These are phyloP conservation scores for Syzygium malaccense DNA, from an alignment of 441 rosid genomes.

Conservation along the genomic window DNA sequence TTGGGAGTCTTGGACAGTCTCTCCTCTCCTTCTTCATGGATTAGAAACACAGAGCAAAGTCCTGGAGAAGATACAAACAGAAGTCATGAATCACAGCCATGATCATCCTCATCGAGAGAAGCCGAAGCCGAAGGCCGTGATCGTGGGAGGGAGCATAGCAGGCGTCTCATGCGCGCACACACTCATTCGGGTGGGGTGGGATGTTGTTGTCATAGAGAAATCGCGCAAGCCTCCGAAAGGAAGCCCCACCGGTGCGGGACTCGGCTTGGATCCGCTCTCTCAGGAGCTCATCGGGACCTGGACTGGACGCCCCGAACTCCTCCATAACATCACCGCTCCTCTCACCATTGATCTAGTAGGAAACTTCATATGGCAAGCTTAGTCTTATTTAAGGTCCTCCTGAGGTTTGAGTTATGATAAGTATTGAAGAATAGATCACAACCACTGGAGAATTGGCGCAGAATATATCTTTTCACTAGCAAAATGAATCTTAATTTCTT, in stretches of 20 bases:
- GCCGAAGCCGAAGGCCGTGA: conserved; percentile 28
- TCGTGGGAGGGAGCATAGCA: conserved; percentile 73
- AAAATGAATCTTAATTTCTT: neutral
- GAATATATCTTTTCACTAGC: neutral
- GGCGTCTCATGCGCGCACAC: conserved; percentile 67
- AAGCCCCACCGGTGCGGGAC: conserved; percentile 71
- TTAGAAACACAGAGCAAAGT: neutral
- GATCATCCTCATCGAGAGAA: neutral
- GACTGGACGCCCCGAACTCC: conserved; percentile 36
- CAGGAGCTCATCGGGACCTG: conserved; percentile 38
- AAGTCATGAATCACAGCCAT: neutral
- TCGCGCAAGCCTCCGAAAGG: conserved; percentile 40
- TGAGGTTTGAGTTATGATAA: too few species aligned
- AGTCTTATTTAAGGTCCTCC: neutral
- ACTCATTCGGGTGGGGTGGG: conserved; percentile 52
- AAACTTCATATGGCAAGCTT: too few species aligned
- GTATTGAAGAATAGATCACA: neutral
- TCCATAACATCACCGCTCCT: conserved; percentile 30
- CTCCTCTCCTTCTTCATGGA: neutral
- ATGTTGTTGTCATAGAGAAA: conserved; percentile 55
- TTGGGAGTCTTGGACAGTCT: neutral
- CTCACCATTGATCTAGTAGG: neutral
- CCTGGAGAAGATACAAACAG: neutral
- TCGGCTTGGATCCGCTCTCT: conserved; percentile 47
- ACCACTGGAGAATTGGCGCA: neutral